phyloP scores from a whole-genome alignment of 2,329 filamentous ascomycete species.

The Ambrosiella cleistominuta region DNA sequence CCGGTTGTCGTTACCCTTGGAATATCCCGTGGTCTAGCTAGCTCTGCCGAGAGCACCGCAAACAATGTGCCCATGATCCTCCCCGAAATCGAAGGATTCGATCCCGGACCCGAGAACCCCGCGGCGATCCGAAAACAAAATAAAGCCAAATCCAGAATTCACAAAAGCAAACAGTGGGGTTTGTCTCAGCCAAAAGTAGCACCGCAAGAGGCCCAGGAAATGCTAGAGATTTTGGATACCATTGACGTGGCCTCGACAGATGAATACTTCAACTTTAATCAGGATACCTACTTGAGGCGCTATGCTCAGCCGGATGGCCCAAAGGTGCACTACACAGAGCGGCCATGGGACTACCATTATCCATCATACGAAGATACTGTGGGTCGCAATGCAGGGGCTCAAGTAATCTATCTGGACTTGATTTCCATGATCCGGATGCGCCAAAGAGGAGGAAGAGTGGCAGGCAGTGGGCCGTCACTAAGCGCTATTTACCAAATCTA shows the following conservation, averaged over 20 bases:
- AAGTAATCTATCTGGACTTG: conserved; percentile 23
- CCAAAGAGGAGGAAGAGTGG: conserved; percentile 20
- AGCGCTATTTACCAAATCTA: conserved; percentile 33
- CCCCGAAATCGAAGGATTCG: not conserved
- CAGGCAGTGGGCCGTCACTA: conserved; percentile 24
- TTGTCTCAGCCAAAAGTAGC: not conserved
- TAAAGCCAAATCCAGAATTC: not conserved
- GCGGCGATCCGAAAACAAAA: not conserved
- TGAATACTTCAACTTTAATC: conserved; percentile 33
- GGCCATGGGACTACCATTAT: conserved; percentile 29
- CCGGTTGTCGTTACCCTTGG: not conserved
- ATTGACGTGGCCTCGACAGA: conserved; percentile 27
- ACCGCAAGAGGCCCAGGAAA: conserved; percentile 22
- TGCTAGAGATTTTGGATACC: conserved; percentile 35
- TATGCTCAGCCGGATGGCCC: conserved; percentile 35
- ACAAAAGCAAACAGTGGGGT: not conserved
- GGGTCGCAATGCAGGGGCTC: conserved; percentile 21
- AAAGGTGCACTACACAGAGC: conserved; percentile 32
- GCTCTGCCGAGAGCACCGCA: not conserved
- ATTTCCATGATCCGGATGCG: conserved; percentile 21
- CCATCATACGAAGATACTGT: conserved; percentile 27
- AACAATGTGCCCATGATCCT: not conserved
- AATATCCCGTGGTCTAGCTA: not conserved
- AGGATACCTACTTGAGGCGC: conserved; percentile 35
- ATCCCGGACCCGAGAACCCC: not conserved